phyloP scores from a whole-genome alignment of 345 rosid genomes.

The Heritiera littoralis region DNA sequence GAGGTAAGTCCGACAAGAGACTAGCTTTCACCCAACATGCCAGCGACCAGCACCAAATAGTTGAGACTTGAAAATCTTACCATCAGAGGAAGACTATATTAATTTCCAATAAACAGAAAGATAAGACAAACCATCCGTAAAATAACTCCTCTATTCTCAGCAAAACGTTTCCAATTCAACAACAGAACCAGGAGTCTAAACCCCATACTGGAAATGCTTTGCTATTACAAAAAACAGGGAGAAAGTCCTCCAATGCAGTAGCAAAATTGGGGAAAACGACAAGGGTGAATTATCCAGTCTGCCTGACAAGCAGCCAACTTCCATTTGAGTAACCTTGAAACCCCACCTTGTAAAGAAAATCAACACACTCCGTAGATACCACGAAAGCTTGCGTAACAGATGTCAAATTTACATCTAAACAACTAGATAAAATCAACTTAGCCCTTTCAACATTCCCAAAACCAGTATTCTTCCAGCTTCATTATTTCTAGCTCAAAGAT shows the following conservation, averaged over 20 bases:
- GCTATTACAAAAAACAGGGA: slow-evolving; percentile 11
- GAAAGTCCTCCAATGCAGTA: slow-evolving; percentile 16
- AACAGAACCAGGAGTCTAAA: slow-evolving; percentile 27
- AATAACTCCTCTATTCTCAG: slow-evolving; percentile 7
- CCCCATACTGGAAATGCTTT: slow-evolving; percentile 19
- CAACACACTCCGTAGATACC: slow-evolving; percentile 15
- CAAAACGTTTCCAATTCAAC: slow-evolving; percentile 20
- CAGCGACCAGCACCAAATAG: slow-evolving; percentile 16
- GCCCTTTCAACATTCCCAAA: slow-evolving; percentile 7
- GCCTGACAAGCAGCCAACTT: slow-evolving; percentile 15
- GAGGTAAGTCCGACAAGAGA: slow-evolving; percentile 14
- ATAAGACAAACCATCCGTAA: slow-evolving; percentile 39
- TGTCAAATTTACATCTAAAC: slow-evolving; percentile 15
- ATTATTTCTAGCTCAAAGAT: slow-evolving; percentile 9
- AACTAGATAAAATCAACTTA: slow-evolving; percentile 3
- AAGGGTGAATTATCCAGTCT: slow-evolving; percentile 9
- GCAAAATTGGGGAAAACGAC: slow-evolving; percentile 10
- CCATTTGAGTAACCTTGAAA: slow-evolving; percentile 16
- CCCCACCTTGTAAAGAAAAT: not conserved
- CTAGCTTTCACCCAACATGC: slow-evolving; percentile 12
- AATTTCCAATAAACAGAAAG: slow-evolving; percentile 32
- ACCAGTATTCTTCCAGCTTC: slow-evolving; percentile 4
- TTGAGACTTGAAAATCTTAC: slow-evolving; percentile 33
- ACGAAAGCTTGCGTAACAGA: not conserved
- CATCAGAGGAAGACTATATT: slow-evolving; percentile 23